Base-by-base conservation (phyloP, 805 yeast species). In the Scheffersomyces coipomensis region DNA sequence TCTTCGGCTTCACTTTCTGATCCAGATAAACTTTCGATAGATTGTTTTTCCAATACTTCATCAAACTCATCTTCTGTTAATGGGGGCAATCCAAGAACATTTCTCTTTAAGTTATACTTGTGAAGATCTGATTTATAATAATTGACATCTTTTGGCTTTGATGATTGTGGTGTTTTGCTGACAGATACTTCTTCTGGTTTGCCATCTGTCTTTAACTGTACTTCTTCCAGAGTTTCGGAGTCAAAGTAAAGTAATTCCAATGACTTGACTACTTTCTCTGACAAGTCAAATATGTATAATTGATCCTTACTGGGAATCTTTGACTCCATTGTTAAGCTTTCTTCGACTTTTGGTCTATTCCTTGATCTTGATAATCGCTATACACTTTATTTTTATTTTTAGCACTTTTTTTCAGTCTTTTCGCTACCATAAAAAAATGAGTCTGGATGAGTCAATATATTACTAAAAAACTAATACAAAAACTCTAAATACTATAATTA, bases 41-140 rank as follows among this genome's bases (percentile, higher is more conserved):
- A 73, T 40, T 73, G 67, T 27, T 71, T 68, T 27, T 75, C 81
- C 34, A 78, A 55, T 29, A 79, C 47, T 10, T 65, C 60, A 25
- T 81, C 86, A 49, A 84, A 85, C 52, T 82, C 80, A 3, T 60
- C 73, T 46, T 76, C 85, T 3, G 73, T 60, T 13, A 84, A 55
- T 0, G 77, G 64, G 0, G 66, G 56, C 34, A 77, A 60, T 0
- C 75, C 73, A 27, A 61, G 60, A 21, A 76, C 48, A 8, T 64
- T 55, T 39, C 90, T 66, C 54, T 81, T 82, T 38, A 77, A 46
- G 53, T 87, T 87, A 51, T 71, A 69, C 27, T 78, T 67, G 51
- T 83, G 81, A 17, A 72, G 66, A 49, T 81, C 87, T 0, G 81
- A 66, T 49, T 76, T 79, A 58, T 72, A 81, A 49, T 81, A 85